Percentiles rank a stretch among this genome's conserved stretches.
These are phyloP conservation scores for Alternaria rosae DNA, from an alignment of 2,329 filamentous ascomycete species.

Conservation along the genomic window DNA sequence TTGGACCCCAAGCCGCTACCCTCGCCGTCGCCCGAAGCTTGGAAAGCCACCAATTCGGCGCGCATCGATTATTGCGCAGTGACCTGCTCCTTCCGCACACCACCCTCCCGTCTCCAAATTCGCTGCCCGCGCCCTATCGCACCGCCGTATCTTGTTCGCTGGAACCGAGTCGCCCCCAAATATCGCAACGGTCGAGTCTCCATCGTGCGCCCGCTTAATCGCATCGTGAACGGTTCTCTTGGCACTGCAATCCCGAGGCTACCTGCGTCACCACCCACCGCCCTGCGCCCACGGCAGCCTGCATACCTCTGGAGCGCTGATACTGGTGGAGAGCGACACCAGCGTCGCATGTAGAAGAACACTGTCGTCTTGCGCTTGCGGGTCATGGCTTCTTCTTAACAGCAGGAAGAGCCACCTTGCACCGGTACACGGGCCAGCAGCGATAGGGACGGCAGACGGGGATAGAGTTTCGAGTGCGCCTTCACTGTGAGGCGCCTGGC, in stretches of 20 bases:
- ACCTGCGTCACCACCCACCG: constrained; percentile 34
- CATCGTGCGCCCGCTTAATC: constrained; percentile 4
- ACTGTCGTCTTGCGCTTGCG: constrained; percentile 14
- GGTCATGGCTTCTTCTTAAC: constrained; percentile 35
- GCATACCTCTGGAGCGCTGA: constrained; percentile 12
- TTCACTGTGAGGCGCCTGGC: neutral
- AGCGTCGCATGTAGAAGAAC: constrained; percentile 27
- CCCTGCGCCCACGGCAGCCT: constrained; percentile 19
- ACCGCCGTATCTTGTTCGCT: constrained; percentile 14
- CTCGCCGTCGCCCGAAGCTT: neutral
- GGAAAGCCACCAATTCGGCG: constrained; percentile 14
- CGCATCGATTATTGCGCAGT: constrained; percentile 20
- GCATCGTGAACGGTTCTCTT: constrained; percentile 24
- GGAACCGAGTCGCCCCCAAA: neutral
- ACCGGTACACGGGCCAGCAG: constrained; percentile 10
- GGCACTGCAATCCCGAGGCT: constrained; percentile 27
- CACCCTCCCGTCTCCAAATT: constrained; percentile 21
- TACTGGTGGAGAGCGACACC: constrained; percentile 14
- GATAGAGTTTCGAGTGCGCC: neutral
- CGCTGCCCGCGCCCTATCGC: constrained; percentile 13
- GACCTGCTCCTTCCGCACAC: constrained; percentile 29
- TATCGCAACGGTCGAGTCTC: constrained; percentile 4
- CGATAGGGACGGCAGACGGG: constrained; percentile 2
- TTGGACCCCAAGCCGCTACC: neutral
- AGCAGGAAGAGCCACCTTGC: constrained; percentile 6